Percentiles rank a stretch among this genome's conserved stretches.
Conservation (phyloP, 768 basidiomycete species). For the Coprinellus aureogranulatus region DNA sequence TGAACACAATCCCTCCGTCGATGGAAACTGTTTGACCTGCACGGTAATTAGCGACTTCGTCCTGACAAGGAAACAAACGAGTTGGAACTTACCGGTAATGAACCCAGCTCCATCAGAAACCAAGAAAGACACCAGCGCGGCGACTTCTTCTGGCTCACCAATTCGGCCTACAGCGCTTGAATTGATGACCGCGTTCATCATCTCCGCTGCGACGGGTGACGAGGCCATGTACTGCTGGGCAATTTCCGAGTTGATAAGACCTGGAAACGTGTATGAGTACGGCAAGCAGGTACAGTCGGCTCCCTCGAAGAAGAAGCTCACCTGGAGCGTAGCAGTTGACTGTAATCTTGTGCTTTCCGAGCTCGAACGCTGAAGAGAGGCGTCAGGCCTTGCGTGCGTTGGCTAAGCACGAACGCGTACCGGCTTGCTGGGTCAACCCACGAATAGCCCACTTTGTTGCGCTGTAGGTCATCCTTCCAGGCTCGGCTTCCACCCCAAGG, state of each 20-base stretch:
- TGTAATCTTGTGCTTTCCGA: constrained; percentile 21
- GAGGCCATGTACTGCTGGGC: constrained; percentile 3
- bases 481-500: background rate
- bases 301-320: background rate
- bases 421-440: constrained; percentile 38
- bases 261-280: background rate
- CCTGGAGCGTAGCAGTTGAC: constrained; percentile 26
- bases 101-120: constrained; percentile 32
- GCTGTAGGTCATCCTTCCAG: constrained; percentile 23
- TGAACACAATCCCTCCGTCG: constrained; percentile 2
- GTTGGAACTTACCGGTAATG: constrained; percentile 28
- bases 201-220: background rate
- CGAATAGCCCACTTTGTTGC: constrained; percentile 43
- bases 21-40: constrained; percentile 1
- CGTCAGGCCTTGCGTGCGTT: background rate
- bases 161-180: constrained; percentile 12
- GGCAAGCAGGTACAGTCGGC: no score
- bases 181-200: constrained; percentile 1
- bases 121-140: constrained; percentile 35
- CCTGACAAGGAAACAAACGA: background rate
- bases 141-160: constrained; percentile 30
- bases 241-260: constrained; percentile 2
- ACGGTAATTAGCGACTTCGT: background rate
- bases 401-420: constrained; percentile 14
- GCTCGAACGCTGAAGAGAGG: constrained; percentile 16